Evolutionary conservation across 371 early-diverging fungal genomes (phyloP).

Genomic region (Dinochytrium kinnereticum): DNA sequence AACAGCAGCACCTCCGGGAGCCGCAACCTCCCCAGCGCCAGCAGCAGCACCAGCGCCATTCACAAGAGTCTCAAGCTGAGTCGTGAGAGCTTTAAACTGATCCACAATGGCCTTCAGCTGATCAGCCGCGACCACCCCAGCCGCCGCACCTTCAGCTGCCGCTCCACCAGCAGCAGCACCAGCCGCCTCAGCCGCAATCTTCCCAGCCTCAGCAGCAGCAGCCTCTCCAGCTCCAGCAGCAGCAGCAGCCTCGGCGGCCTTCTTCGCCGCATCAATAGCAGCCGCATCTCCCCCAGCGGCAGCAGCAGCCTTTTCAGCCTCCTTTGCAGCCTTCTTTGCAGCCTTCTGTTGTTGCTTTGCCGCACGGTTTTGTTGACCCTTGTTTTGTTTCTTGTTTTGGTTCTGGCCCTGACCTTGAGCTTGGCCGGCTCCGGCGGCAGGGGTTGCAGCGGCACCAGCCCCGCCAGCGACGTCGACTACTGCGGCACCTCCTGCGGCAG

Average conservation of each 20-base stretch:
- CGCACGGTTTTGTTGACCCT: neutral
- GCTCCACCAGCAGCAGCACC: neutral
- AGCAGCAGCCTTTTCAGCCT: neutral
- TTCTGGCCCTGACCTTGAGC: neutral
- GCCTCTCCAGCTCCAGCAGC: neutral
- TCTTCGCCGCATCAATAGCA: neutral
- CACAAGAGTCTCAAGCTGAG: neutral
- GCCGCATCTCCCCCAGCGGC: neutral
- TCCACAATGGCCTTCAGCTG: neutral
- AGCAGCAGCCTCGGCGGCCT: neutral
- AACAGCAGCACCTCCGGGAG: neutral
- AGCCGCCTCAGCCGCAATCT: neutral
- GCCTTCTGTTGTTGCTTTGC: too few species aligned
- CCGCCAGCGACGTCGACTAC: too few species aligned
- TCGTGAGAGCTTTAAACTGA: neutral
- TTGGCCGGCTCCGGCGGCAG: neutral
- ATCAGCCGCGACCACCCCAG: neutral
- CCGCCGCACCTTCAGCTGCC: neutral
- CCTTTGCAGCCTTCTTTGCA: neutral
- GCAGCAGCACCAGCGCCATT: neutral
- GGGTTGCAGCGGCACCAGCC: too few species aligned
- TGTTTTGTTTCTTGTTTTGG: too few species aligned
- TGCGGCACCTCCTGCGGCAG: neutral
- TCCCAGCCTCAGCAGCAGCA: neutral
- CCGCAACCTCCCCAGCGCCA: neutral